Evolutionary conservation across 78 protist species (phyloP).

Genomic region (Protostelium mycophagum): DNA sequence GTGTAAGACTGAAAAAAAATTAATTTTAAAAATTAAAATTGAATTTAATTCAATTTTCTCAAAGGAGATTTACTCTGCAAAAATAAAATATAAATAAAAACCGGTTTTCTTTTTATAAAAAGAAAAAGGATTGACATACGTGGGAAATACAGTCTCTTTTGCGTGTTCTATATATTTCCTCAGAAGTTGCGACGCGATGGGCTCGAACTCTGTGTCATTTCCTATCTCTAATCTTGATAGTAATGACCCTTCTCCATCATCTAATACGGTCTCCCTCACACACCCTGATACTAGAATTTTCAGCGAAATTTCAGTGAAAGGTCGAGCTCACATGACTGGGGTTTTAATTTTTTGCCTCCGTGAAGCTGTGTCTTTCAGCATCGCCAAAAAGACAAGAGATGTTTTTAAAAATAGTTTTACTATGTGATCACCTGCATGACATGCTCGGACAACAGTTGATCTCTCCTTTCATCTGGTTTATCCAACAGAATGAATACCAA

Average conservation of each 20-base stretch:
- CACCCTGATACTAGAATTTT: neutral
- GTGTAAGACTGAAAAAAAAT: conserved; percentile 27
- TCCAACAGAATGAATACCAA: conserved; percentile 94
- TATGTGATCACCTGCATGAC: conserved; percentile 73
- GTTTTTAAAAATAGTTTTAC: no score
- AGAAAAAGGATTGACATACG: neutral
- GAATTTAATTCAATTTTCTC: no score
- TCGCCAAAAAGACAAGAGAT: neutral
- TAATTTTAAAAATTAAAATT: no score
- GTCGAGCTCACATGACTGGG: neutral
- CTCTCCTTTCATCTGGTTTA: conserved; percentile 74
- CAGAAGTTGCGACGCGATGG: conserved; percentile 69
- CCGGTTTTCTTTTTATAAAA: no score
- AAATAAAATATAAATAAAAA: no score
- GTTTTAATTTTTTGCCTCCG: neutral
- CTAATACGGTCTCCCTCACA: neutral
- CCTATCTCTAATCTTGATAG: conserved; percentile 11
- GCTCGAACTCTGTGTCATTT: conserved; percentile 44
- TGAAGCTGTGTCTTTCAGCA: neutral
- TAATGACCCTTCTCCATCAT: conserved; percentile 6
- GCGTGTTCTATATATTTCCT: conserved; percentile 95
- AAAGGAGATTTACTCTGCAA: no score
- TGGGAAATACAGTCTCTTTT: conserved; percentile 77
- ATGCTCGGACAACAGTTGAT: conserved; percentile 86
- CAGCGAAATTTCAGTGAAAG: neutral